Base-by-base conservation (phyloP, 169 alveolate genomes). In the Plasmodium gaboni region DNA sequence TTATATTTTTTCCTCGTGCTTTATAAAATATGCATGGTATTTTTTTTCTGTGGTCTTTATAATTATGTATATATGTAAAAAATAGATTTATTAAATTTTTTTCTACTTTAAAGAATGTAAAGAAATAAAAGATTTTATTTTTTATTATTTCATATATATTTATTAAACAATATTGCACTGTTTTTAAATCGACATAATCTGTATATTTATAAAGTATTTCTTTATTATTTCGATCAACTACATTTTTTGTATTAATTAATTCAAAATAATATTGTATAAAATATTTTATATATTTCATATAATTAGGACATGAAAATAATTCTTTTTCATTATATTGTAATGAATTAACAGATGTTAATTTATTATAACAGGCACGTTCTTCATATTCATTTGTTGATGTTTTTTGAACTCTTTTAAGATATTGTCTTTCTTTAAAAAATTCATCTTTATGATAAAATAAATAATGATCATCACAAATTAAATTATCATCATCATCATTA, bases 81-180 rank as follows among this genome's bases (percentile, higher is more conserved):
- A 86, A 86, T 42, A 86, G 50, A 44, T 61, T 86, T 17, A 38
- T 60, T 15, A 86, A 38, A 19, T 57, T 74, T 53, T 73, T 86
- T 44, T 86, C 78, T 26, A 70, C 76, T 15, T 86, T 64, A 64
- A 86, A 86, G 57, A 86, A 64, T 13, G 46, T 70, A 51, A 86
- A 86, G 60, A 86, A 86, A 86, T 59, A 86, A 28, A 70, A 70
- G 15, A 86, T 19, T 38, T 74, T 73, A 22, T 86, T 86, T 65
- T 86, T 69, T 22, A 86, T 38, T 46, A 86, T 61, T 86, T 86
- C 87, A 32, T 86, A 60, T 8, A 86, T 86, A 51, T 70, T 86
- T 60, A 63, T 44, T 48, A 86, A 59, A 19, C 87, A 86, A 28
- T 46, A 38, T 26, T 59, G 38, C 2, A 86, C 83, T 19, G 92